A percentile compares a stretch with the other conserved stretches of the same genome.
Conservation (phyloP, 2,329 filamentous ascomycete genomes). For the Amphichorda felina region DNA sequence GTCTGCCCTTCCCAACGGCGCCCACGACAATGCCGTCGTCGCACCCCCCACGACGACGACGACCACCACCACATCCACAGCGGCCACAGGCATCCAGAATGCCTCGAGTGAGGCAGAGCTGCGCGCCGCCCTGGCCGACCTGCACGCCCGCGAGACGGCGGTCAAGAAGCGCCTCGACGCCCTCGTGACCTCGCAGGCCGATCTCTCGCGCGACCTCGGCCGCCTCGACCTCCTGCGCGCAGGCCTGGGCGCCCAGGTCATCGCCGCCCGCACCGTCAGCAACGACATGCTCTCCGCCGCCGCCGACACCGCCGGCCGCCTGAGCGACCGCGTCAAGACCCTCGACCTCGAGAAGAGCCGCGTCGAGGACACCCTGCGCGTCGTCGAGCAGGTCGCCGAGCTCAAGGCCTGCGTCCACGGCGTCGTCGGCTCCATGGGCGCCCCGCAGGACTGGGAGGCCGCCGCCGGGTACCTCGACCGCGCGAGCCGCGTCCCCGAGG, state of each 20-base stretch:
- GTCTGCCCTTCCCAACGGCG: conserved; percentile 34
- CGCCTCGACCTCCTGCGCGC: conserved; percentile 84
- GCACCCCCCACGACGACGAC: conserved; percentile 8
- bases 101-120: conserved; percentile 70
- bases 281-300: conserved; percentile 85
- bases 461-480: conserved; percentile 82
- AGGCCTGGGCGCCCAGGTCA: conserved; percentile 75
- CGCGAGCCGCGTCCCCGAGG: conserved; percentile 66
- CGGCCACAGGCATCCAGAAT: conserved; percentile 41
- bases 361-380: conserved; percentile 79
- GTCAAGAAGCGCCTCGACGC: conserved; percentile 65
- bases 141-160: conserved; percentile 64
- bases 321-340: conserved; percentile 76
- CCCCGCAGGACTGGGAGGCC: conserved; percentile 96
- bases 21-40: conserved; percentile 15
- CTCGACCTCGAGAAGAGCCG: conserved; percentile 86
- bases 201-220: conserved; percentile 75
- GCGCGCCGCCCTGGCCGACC: conserved; percentile 59
- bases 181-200: conserved; percentile 71
- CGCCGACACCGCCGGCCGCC: conserved; percentile 70
- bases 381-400: conserved; percentile 94
- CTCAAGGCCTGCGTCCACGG: conserved; percentile 94
- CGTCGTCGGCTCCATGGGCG: conserved; percentile 91
- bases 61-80: conserved; percentile 8
- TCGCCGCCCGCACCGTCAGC: conserved; percentile 71